phyloP scores from a whole-genome alignment of 306 rosid species.

The Mimosa pudica region DNA sequence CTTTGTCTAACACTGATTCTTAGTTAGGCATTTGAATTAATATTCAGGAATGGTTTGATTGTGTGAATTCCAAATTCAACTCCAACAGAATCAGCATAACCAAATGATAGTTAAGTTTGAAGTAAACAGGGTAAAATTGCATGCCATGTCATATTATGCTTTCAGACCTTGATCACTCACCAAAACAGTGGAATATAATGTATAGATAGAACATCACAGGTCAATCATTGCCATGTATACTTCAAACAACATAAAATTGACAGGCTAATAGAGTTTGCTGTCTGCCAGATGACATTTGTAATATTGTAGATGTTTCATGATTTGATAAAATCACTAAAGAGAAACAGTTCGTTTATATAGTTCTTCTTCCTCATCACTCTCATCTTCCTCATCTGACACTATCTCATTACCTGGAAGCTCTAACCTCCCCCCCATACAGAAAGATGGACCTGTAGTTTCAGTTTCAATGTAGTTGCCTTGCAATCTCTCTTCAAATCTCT shows the following conservation, averaged over 20 bases:
- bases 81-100: background rate
- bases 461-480: conserved; percentile 80
- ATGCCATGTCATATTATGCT: background rate
- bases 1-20: background rate
- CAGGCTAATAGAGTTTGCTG: background rate
- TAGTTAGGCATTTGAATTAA: background rate
- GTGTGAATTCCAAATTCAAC: background rate
- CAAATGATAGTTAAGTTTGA: background rate
- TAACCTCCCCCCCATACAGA: conserved; percentile 84
- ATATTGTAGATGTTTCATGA: conserved; percentile 28
- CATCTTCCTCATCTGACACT: conserved; percentile 84
- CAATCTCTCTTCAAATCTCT: conserved; percentile 92
- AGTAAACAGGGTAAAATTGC: background rate
- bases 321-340: conserved; percentile 37
- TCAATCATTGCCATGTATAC: background rate
- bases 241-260: background rate
- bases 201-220: background rate
- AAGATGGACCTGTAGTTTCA: conserved; percentile 72
- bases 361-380: conserved; percentile 69
- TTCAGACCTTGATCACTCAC: background rate
- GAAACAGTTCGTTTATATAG: conserved; percentile 79
- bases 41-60: background rate
- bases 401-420: conserved; percentile 68
- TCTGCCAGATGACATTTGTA: conserved; percentile 14
- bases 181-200: background rate